phyloP scores from a whole-genome alignment of 1,284 basidiomycete species.

The Volvariella surrecta region DNA sequence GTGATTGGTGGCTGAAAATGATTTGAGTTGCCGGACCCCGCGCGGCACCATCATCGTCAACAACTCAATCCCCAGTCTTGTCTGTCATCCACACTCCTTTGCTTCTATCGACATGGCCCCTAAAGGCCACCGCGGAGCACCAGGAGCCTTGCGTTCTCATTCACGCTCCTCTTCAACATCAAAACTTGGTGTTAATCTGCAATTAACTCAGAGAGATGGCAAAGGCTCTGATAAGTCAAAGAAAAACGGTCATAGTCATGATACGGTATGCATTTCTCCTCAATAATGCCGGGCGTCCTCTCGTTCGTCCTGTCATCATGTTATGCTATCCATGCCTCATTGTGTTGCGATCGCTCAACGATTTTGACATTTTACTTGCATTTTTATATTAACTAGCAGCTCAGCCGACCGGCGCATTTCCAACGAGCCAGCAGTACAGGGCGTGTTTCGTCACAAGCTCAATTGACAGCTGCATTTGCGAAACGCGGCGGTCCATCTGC shows the following conservation, averaged over 20 bases:
- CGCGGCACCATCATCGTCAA: no score
- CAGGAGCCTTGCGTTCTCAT: slow-evolving; percentile 44
- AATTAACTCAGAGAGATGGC: slow-evolving; percentile 59
- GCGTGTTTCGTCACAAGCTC: slow-evolving; percentile 34
- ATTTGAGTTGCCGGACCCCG: no score
- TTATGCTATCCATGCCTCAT: no score
- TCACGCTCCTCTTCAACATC: slow-evolving; percentile 55
- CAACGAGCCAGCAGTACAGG: slow-evolving; percentile 39
- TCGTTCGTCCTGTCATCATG: no score
- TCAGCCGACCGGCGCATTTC: slow-evolving; percentile 12
- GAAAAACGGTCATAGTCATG: slow-evolving; percentile 35
- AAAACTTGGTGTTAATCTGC: slow-evolving; percentile 48
- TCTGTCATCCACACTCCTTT: slow-evolving; percentile 7
- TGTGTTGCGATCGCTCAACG: no score
- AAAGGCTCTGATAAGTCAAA: slow-evolving; percentile 38
- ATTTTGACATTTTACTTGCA: no score
- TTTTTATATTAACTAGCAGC: no score
- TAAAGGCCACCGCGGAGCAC: slow-evolving; percentile 30
- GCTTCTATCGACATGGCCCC: slow-evolving; percentile 34
- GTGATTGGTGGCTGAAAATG: background rate
- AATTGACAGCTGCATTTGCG: no score
- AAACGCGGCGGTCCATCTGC: no score
- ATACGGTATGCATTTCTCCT: slow-evolving; percentile 25
- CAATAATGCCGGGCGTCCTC: background rate
- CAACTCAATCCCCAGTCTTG: background rate